These are phyloP conservation scores for Allantophomopsis cytisporea DNA, from an alignment of 2,329 filamentous ascomycete species.

Conservation along the genomic window DNA sequence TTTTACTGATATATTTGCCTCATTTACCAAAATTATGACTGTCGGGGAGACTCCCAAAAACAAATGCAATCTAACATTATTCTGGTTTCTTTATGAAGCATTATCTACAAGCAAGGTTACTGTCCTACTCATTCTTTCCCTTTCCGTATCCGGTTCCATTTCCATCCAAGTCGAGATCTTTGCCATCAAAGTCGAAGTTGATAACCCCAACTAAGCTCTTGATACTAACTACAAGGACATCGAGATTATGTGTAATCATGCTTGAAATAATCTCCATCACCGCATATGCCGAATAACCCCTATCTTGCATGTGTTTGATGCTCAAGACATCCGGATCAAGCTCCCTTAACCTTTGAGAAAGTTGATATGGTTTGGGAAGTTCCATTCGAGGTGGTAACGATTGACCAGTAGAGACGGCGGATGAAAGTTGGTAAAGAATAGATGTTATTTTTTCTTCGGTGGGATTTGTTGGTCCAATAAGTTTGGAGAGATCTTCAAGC, in stretches of 20 bases:
- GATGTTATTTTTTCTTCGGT: slow-evolving; percentile 1
- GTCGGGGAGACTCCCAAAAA: too few relatives aligned
- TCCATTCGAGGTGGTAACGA: slow-evolving; percentile 1
- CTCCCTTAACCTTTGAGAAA: slow-evolving; percentile 1
- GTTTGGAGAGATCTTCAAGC: slow-evolving; percentile 1
- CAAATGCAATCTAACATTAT: too few relatives aligned
- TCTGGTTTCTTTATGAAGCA: too few relatives aligned
- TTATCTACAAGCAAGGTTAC: too few relatives aligned
- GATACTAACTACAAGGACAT: slow-evolving; percentile 1
- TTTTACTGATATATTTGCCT: too few relatives aligned
- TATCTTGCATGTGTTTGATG: slow-evolving; percentile 1
- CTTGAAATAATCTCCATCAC: slow-evolving; percentile 2
- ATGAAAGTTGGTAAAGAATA: slow-evolving; percentile 1
- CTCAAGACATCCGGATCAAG: slow-evolving; percentile 1
- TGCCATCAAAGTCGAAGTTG: background rate
- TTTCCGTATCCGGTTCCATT: background rate
- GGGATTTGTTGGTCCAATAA: slow-evolving; percentile 1
- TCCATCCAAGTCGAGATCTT: background rate
- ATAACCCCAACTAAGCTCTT: slow-evolving; percentile 1
- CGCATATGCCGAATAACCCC: slow-evolving; percentile 1
- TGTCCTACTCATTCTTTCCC: background rate
- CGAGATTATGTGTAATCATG: slow-evolving; percentile 1
- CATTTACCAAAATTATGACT: too few relatives aligned
- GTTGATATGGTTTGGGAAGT: slow-evolving; percentile 1
- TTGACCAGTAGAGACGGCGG: slow-evolving; percentile 1